Percentiles rank a stretch among this genome's conserved stretches.
These are phyloP conservation scores for Clausena lansium DNA, from an alignment of 345 rosid genomes.

Conservation along the genomic window DNA sequence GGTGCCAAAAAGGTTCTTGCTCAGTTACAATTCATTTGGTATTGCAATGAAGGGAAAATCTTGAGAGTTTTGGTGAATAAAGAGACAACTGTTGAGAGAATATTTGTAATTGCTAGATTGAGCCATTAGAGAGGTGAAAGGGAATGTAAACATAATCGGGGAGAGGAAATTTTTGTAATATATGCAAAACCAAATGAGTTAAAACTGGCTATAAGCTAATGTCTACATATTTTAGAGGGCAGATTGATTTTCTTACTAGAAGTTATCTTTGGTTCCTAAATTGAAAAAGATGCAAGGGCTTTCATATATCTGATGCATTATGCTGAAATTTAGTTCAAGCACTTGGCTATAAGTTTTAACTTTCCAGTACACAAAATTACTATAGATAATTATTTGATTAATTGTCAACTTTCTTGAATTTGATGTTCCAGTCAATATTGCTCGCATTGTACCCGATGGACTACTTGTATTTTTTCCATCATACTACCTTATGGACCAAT, in stretches of 20 bases:
- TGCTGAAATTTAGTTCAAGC: not conserved
- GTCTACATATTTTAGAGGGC: not conserved
- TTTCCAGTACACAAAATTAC: not conserved
- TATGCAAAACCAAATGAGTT: not conserved
- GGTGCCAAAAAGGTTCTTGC: not conserved
- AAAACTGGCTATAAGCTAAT: not conserved
- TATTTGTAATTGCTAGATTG: not conserved
- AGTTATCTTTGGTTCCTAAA: not conserved
- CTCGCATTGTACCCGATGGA: conserved; percentile 94
- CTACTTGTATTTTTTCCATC: conserved; percentile 93
- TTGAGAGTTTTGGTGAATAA: not conserved
- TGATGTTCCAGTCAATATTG: conserved; percentile 69
- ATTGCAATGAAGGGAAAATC: not conserved
- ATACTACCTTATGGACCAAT: conserved; percentile 85
- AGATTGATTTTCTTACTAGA: not conserved
- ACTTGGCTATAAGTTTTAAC: conserved; percentile 2
- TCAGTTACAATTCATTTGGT: not conserved
- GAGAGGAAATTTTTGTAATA: not conserved
- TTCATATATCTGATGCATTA: not conserved
- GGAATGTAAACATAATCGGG: not conserved
- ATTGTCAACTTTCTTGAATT: conserved; percentile 16
- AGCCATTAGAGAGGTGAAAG: not conserved
- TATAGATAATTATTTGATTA: not conserved
- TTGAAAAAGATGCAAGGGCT: not conserved
- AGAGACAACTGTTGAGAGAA: not conserved